Base-by-base conservation (phyloP, 345 rosid genomes). In the Dimocarpus longan region DNA sequence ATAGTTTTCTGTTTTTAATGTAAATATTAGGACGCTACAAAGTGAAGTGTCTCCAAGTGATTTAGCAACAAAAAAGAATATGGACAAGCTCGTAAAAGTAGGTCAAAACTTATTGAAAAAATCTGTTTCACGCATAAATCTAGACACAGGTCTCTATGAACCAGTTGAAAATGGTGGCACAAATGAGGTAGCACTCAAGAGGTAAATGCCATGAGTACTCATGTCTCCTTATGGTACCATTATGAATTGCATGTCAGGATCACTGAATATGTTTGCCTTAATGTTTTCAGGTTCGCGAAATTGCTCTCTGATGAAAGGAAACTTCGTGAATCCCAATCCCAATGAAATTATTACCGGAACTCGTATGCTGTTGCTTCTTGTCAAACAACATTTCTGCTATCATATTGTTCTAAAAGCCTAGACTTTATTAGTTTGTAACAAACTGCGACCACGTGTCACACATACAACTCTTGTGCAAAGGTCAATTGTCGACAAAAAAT, bases 101-200 rank as follows among this genome's bases (percentile, higher is more conserved):
- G 98, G 95, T 0, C 73, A 90, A 48, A 65, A 71, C 6, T 54
- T 90, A 79, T 73, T 92, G 81, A 84, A 79, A 59, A 86, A 76
- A 62, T 83, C 86, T 7, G 87, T 90, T 59, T 73, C 80, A 7
- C 80, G 87, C 0, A 67, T 83, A 43, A 88, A 88, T 80, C 68
- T 90, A 26, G 89, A 83, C 4, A 84, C 89, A 21, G 98, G 95
- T 28, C 57, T 42, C 3, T 85, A 84, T 39, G 94, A 90, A 85
- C 88, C 87, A 5, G 28, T 88, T 46, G 71, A 84, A 73, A 80
- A 81, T 70, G 88, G 84, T 46, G 78, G 79, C 63, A 87, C 92
- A 52, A 84, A 91, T n/a, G 88, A 84, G 40, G 85, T 90, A 80
- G 88, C 91, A 19, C 90, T 92, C 56, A 78, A 77, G 76, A 86